These are phyloP conservation scores for Aegilops sharonensis DNA, from an alignment of 176 grass and related monocot species.

Conservation along the genomic window DNA sequence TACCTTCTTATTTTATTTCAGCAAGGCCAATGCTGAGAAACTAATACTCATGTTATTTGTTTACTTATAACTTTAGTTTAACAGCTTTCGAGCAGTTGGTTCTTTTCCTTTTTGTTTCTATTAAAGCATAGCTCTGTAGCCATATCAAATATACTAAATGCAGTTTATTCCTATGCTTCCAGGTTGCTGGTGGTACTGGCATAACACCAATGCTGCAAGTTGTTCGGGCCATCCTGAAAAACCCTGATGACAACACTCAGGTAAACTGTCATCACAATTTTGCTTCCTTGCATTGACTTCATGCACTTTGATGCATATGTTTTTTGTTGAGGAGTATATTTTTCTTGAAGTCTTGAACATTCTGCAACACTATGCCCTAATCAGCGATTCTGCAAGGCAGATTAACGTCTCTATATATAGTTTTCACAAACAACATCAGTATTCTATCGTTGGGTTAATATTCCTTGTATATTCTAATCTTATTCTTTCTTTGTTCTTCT, in stretches of 20 bases:
- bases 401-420: background rate
- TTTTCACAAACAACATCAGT: background rate
- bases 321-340: constrained; percentile 17
- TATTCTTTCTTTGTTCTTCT: constrained; percentile 14
- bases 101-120: background rate
- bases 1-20: constrained; percentile 1
- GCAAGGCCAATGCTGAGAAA: background rate
- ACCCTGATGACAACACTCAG: constrained; percentile 92
- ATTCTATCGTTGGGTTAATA: background rate
- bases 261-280: constrained; percentile 36
- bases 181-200: constrained; percentile 92
- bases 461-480: constrained; percentile 15
- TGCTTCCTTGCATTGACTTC: background rate
- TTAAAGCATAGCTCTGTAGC: background rate
- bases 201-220: constrained; percentile 98
- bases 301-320: background rate
- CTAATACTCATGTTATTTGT: background rate
- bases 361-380: background rate
- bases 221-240: constrained; percentile 93
- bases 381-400: background rate
- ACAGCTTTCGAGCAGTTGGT: background rate
- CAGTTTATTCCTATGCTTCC: constrained; percentile 25
- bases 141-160: background rate
- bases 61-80: background rate
- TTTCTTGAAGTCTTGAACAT: background rate